phyloP scores from a whole-genome alignment of 495 filamentous ascomycete genomes.

The Trichoderma asperelloides region DNA sequence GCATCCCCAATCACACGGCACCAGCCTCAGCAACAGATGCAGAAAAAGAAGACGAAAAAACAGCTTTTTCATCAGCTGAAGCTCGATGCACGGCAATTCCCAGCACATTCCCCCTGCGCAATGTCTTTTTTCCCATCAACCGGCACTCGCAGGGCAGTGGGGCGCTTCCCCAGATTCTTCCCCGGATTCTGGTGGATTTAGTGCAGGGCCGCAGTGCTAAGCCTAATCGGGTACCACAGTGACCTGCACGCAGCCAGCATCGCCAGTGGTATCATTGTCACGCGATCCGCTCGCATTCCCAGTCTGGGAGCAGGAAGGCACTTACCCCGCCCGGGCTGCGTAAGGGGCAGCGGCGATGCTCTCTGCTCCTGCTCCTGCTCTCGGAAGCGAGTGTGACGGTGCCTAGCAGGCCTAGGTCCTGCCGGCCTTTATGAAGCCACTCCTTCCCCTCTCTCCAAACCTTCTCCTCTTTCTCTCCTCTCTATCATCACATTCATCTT shows the following conservation, averaged over 20 bases:
- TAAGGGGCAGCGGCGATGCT: neutral
- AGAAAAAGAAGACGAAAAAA: neutral
- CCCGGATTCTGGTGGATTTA: neutral
- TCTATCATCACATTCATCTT: neutral
- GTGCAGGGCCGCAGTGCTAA: neutral
- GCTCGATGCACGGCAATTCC: neutral
- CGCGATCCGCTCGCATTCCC: neutral
- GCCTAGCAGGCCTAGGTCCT: neutral
- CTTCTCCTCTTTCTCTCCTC: neutral
- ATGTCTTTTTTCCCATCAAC: neutral
- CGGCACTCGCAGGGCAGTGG: neutral
- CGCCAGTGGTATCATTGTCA: slow-evolving; percentile 4
- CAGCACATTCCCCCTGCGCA: neutral
- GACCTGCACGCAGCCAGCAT: neutral
- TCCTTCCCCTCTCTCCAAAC: slow-evolving; percentile 1
- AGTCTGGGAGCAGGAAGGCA: neutral
- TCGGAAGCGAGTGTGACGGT: neutral
- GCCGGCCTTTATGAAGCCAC: neutral
- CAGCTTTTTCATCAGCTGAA: neutral
- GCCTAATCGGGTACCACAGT: neutral
- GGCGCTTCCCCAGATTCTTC: neutral
- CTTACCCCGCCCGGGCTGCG: neutral
- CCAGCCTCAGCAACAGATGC: neutral
- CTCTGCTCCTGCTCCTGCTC: neutral
- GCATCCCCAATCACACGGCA: neutral